These are phyloP conservation scores for Mortierella claussenii DNA, from an alignment of 192 early-diverging fungal species.

Conservation along the genomic window DNA sequence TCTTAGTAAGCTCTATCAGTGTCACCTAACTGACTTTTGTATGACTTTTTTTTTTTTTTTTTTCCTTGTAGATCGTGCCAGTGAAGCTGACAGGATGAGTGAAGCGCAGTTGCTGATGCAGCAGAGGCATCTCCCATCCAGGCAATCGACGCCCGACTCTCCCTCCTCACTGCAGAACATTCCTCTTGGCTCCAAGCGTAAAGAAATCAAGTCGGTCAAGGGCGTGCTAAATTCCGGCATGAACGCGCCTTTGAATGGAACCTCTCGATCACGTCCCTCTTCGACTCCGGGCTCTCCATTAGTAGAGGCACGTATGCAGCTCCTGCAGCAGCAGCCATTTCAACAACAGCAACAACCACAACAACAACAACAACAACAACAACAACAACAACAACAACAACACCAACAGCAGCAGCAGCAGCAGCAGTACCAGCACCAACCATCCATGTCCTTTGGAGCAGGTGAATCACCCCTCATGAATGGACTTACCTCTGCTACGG, in stretches of 20 bases:
- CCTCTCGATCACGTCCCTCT: slow-evolving; percentile 37
- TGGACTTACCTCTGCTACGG: slow-evolving; percentile 15
- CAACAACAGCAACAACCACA: slow-evolving; percentile 13
- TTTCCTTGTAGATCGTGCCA: neutral
- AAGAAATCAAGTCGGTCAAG: slow-evolving; percentile 52
- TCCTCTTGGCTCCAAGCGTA: slow-evolving; percentile 44
- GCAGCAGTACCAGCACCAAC: slow-evolving; percentile 13
- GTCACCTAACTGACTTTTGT: neutral
- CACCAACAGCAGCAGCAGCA: too few relatives aligned
- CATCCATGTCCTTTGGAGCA: slow-evolving; percentile 18
- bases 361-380: slow-evolving; percentile 23
- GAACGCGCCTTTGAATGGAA: slow-evolving; percentile 45
- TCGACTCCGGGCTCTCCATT: slow-evolving; percentile 46
- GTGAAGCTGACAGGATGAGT: neutral
- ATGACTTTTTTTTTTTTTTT: neutral
- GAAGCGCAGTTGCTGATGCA: slow-evolving; percentile 6
- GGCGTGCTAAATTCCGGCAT: slow-evolving; percentile 51
- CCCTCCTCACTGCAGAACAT: slow-evolving; percentile 41
- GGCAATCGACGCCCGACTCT: slow-evolving; percentile 21
- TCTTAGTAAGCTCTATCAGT: neutral
- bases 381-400: slow-evolving; percentile 21
- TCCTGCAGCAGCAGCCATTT: slow-evolving; percentile 16
- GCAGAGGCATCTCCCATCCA: slow-evolving; percentile 13
- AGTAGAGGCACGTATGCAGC: slow-evolving; percentile 20
- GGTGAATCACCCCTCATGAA: slow-evolving; percentile 29